Base-by-base conservation (phyloP, 352 stramenopile species). In the Phytophthora gonapodyides region DNA sequence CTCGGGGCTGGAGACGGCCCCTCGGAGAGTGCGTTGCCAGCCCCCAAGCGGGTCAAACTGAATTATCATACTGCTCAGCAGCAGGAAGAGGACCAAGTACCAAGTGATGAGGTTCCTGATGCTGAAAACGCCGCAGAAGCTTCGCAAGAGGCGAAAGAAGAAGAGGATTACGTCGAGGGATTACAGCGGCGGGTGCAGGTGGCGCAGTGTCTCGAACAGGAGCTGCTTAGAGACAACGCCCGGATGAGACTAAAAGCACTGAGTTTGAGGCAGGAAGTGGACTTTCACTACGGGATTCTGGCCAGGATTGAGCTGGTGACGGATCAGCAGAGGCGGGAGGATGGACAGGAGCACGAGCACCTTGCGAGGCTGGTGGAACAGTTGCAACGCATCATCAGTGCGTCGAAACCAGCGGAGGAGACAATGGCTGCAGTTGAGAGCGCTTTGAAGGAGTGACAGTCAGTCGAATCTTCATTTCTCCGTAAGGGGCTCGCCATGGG, bases 391-490 rank as follows among this genome's bases (percentile, higher is more conserved):
- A 64, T 82, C 45, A 76, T 82, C 27, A 75, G 73, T 30, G 75
- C 67, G 7, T 50, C 73, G 11, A 80, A 78, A 17, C n/a, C 69
- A 47, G 43, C 67, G 40, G 64, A 75, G 24, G 64, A 52, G 40
- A 41, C 34, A 24, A 3, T 24, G 21, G 21, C 21, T 24, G 21
- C 21, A 24, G 21, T 24, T 24, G 21, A 24, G 21, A 24, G 21
- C 21, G 21, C 3, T 24, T 24, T 24, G 21, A 24, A 1, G 21
- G 21, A 24, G 21, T 24, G 21, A 24, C 21, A 24, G n/a, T n/a
- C 61, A 88, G 78, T 49, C 62, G 71, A 30, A 84, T 87, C 49
- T 55, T 89, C 40, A 83, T 89, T 69, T 89, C 80, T 11, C 80
- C 80, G 38, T 64, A 31, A 33, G 49, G 3, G 13, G 46, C 13